A percentile compares a stretch with the other conserved stretches of the same genome.
These are phyloP conservation scores for Pichia deserticola DNA, from an alignment of 805 yeast species.

Conservation along the genomic window DNA sequence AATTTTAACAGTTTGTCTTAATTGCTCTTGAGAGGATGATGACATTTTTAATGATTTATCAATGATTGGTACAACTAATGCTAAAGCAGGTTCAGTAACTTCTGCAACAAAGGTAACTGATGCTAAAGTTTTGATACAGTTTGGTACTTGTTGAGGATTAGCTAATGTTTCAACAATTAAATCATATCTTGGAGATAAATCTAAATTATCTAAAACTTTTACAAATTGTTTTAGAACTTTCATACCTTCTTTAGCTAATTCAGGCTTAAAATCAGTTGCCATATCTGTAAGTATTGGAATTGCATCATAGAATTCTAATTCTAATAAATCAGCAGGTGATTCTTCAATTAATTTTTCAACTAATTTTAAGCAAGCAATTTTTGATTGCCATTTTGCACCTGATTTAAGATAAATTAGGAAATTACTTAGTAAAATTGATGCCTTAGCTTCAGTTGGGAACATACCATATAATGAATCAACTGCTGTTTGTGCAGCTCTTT, in stretches of 20 bases:
- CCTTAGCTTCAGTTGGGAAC: slow-evolving; percentile 71
- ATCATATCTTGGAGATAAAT: slow-evolving; percentile 79
- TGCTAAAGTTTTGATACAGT: slow-evolving; percentile 80
- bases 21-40: slow-evolving; percentile 89
- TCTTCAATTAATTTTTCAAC: slow-evolving; percentile 72
- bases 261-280: slow-evolving; percentile 95
- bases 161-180: slow-evolving; percentile 82
- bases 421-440: slow-evolving; percentile 58
- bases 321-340: slow-evolving; percentile 79
- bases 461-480: slow-evolving; percentile 60
- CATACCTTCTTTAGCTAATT: slow-evolving; percentile 79
- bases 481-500: slow-evolving; percentile 79
- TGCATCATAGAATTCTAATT: slow-evolving; percentile 66
- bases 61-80: slow-evolving; percentile 85
- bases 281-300: slow-evolving; percentile 83
- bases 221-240: slow-evolving; percentile 65
- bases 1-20: slow-evolving; percentile 94
- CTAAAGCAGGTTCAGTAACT: slow-evolving; percentile 92
- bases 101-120: slow-evolving; percentile 97
- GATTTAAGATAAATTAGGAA: slow-evolving; percentile 59
- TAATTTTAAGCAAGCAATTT: slow-evolving; percentile 67
- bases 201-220: slow-evolving; percentile 83
- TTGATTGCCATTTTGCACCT: slow-evolving; percentile 91
- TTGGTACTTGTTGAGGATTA: slow-evolving; percentile 82
- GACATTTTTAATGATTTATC: slow-evolving; percentile 82